Conservation (phyloP, 495 filamentous ascomycete species). For the Lepidopterella palustris region DNA sequence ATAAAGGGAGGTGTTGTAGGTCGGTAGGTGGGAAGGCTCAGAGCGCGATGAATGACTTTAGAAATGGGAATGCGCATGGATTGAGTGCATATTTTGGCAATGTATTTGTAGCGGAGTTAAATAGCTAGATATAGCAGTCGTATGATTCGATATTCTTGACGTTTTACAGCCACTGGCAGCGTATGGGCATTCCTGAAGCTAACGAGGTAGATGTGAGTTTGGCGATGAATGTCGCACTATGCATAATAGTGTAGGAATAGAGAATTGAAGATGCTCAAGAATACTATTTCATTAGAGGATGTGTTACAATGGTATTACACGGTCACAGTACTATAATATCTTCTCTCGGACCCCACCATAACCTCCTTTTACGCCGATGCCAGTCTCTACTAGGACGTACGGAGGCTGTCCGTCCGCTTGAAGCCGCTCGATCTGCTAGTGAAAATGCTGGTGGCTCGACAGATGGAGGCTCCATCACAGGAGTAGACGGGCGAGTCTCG, state of each 20-base stretch:
- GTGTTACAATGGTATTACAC: constrained; percentile 1
- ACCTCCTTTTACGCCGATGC: constrained; percentile 25
- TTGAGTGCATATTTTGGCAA: too few species aligned
- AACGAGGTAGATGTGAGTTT: too few species aligned
- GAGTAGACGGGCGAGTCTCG: neutral
- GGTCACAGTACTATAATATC: neutral
- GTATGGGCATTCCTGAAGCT: too few species aligned
- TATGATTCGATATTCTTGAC: too few species aligned
- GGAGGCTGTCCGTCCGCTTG: constrained; percentile 4
- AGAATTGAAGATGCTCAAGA: too few species aligned
- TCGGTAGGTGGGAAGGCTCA: neutral
- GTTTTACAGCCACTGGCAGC: too few species aligned
- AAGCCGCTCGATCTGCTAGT: neutral
- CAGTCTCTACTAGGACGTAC: constrained; percentile 13
- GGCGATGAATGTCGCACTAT: too few species aligned
- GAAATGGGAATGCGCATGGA: too few species aligned
- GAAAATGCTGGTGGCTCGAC: neutral
- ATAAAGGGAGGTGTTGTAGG: neutral
- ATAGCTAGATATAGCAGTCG: too few species aligned
- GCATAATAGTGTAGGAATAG: too few species aligned
- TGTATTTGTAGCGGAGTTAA: too few species aligned
- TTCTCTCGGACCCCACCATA: constrained; percentile 17
- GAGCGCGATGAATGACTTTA: neutral
- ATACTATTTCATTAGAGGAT: neutral
- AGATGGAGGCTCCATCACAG: constrained; percentile 3